A percentile compares a stretch with the other conserved stretches of the same genome.
Evolutionary conservation across 164 flowering plant genomes (phyloP).

Genomic region (Santalum album): DNA sequence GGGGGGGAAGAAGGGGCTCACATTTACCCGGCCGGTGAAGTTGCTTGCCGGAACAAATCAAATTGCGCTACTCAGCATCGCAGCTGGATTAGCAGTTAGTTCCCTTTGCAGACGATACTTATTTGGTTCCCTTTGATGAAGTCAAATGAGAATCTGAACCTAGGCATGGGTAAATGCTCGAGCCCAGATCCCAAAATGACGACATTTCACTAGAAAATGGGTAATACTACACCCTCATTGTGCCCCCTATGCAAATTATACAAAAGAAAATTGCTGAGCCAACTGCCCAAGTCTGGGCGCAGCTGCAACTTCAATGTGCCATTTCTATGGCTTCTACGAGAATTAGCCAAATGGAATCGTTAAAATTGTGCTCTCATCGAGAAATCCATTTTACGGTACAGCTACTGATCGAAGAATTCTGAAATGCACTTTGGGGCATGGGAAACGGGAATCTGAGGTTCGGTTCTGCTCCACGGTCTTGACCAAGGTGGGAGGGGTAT

Average conservation of each 20-base stretch:
- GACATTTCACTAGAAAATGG: background rate
- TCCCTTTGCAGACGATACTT: too few relatives aligned
- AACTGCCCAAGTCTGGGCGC: too few relatives aligned
- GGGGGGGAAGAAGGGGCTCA: slow-evolving; percentile 45
- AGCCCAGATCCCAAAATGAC: background rate
- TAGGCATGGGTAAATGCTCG: too few relatives aligned
- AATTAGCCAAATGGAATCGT: too few relatives aligned
- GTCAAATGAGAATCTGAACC: too few relatives aligned
- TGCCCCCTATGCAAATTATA: slow-evolving; percentile 3
- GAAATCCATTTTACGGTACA: too few relatives aligned
- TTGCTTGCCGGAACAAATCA: slow-evolving; percentile 71
- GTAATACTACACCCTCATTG: background rate
- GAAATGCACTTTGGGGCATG: slow-evolving; percentile 76
- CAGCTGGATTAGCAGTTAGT: slow-evolving; percentile 84
- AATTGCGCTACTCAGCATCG: slow-evolving; percentile 77
- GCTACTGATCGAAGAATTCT: slow-evolving; percentile 68
- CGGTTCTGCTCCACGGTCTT: slow-evolving; percentile 64
- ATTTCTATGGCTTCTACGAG: too few relatives aligned
- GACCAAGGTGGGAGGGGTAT: slow-evolving; percentile 61
- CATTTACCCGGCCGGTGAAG: slow-evolving; percentile 49
- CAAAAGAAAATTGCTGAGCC: too few relatives aligned
- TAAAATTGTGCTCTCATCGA: too few relatives aligned
- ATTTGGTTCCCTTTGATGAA: too few relatives aligned
- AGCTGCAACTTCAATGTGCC: too few relatives aligned
- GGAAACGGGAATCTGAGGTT: slow-evolving; percentile 76